These are phyloP conservation scores for Colletotrichum australisinense DNA, from an alignment of 2,329 filamentous ascomycete species.

Conservation along the genomic window DNA sequence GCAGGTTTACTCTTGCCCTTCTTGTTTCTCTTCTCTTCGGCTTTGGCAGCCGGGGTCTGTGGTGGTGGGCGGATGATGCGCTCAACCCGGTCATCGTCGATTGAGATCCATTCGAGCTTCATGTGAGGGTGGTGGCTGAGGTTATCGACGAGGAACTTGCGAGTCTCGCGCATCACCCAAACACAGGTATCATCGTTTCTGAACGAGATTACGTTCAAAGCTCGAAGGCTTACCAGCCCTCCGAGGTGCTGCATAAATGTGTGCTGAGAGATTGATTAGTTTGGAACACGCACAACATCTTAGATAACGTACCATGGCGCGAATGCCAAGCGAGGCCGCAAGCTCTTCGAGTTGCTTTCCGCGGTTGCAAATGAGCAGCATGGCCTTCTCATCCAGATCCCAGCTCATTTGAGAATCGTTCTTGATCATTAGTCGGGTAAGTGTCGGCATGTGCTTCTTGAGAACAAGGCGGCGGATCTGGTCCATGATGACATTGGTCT, in stretches of 20 bases:
- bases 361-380: conserved; percentile 62
- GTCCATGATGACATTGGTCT: conserved; percentile 62
- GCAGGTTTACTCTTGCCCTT: conserved; percentile 38
- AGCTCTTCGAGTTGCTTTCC: conserved; percentile 66
- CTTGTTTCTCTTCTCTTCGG: conserved; percentile 39
- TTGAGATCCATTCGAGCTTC: conserved; percentile 69
- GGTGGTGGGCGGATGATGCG: conserved; percentile 58
- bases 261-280: conserved; percentile 55
- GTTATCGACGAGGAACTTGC: conserved; percentile 69
- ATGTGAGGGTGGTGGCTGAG: conserved; percentile 65
- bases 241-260: conserved; percentile 65
- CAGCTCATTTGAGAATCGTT: conserved; percentile 65
- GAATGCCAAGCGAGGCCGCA: conserved; percentile 64
- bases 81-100: conserved; percentile 62
- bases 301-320: conserved; percentile 61
- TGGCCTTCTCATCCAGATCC: conserved; percentile 67
- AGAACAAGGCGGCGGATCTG: conserved; percentile 69
- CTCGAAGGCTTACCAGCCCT: conserved; percentile 60
- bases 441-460: conserved; percentile 65
- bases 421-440: conserved; percentile 70
- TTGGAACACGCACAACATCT: neutral
- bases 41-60: conserved; percentile 40
- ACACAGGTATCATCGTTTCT: conserved; percentile 67
- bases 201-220: conserved; percentile 66
- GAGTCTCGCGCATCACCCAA: conserved; percentile 67